phyloP scores from a whole-genome alignment of 768 basidiomycete genomes.

The Tylopilus plumbeoviolaceoides region DNA sequence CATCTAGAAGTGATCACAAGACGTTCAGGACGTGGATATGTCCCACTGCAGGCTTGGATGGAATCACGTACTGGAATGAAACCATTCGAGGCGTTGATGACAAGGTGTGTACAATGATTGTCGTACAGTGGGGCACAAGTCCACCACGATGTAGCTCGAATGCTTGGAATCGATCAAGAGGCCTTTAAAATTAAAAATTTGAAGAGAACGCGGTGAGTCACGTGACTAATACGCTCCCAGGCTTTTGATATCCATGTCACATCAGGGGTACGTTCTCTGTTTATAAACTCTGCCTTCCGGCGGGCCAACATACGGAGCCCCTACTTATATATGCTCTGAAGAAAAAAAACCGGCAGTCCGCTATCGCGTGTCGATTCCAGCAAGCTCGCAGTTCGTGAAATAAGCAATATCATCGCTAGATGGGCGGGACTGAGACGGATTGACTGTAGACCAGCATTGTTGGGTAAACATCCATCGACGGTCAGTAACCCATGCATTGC shows the following conservation, averaged over 20 bases:
- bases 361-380: too few relatives aligned
- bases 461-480: background rate
- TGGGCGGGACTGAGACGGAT: too few relatives aligned
- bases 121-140: background rate
- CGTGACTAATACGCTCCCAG: too few relatives aligned
- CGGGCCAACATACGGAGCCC: too few relatives aligned
- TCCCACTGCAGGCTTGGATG: background rate
- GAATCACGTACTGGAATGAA: conserved; percentile 62
- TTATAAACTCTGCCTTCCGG: too few relatives aligned
- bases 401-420: background rate
- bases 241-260: too few relatives aligned
- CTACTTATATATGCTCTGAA: too few relatives aligned
- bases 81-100: conserved; percentile 44
- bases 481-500: background rate
- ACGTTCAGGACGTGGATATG: background rate
- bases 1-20: conserved; percentile 45
- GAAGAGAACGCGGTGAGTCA: background rate
- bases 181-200: background rate
- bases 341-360: too few relatives aligned
- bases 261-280: too few relatives aligned
- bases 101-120: background rate
- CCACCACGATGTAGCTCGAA: background rate
- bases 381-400: background rate
- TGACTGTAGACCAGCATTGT: background rate
- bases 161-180: background rate